A percentile compares a stretch with the other conserved stretches of the same genome.
Conservation (phyloP, 225 moss, liverwort and hornwort species). For the Lunularia cruciata region DNA sequence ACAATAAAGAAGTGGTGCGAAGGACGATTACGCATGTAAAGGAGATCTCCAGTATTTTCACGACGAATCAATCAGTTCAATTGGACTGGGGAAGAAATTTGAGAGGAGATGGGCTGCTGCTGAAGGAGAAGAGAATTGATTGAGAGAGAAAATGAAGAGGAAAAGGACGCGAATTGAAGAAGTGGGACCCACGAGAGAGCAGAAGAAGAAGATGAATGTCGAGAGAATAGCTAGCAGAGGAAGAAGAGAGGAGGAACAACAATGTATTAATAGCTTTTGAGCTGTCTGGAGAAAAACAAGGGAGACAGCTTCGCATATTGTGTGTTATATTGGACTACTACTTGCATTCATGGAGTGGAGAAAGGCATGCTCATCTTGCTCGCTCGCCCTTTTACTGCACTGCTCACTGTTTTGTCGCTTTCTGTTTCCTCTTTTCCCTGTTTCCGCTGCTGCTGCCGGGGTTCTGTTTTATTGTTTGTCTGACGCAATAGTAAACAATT, state of each 20-base stretch:
- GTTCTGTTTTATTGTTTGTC: background rate
- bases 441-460: background rate
- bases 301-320: background rate
- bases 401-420: background rate
- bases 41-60: too few relatives aligned
- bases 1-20: too few relatives aligned
- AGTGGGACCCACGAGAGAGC: slow-evolving; percentile 1
- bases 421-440: background rate
- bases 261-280: background rate
- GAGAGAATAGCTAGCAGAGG: too few relatives aligned
- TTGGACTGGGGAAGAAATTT: too few relatives aligned
- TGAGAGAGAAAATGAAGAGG: background rate
- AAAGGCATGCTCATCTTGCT: slow-evolving; percentile 6
- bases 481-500: too few relatives aligned
- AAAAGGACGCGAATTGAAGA: background rate
- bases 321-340: background rate
- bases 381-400: too few relatives aligned
- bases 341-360: background rate
- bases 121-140: too few relatives aligned
- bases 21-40: too few relatives aligned
- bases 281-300: background rate
- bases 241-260: too few relatives aligned
- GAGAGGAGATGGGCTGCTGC: too few relatives aligned
- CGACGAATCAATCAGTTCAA: too few relatives aligned
- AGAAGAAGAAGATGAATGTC: too few relatives aligned